phyloP scores from a whole-genome alignment of 176 grass and related monocot genomes.

The maize (Zea mays) region Zm-B73-REFERENCE-NAM-5.0 NC_050102.1:179204001-179204500 shows the following conservation, averaged over 20 bases:
- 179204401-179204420: conserved; percentile 88
- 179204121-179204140: conserved; percentile 90
- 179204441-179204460: conserved; percentile 12
- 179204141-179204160: conserved; percentile 99
- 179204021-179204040: conserved; percentile 85
- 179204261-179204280: conserved; percentile 99
- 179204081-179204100: conserved; percentile 96
- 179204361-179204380: conserved; percentile 96
- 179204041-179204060: conserved; percentile 95
- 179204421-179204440: not conserved
- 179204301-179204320: conserved; percentile 69
- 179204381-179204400: conserved; percentile 94
- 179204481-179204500: conserved; percentile 36
- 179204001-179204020: conserved; percentile 62
- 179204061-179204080: conserved; percentile 96
- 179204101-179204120: conserved; percentile 91
- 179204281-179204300: conserved; percentile 96
- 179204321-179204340: conserved; percentile 96
- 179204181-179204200: conserved; percentile 96
- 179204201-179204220: conserved; percentile 99
- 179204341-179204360: conserved; percentile 94
- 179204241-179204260: conserved; percentile 98
- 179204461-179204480: conserved; percentile 28
- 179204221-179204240: conserved; percentile 99
- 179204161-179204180: conserved; percentile 98